Evolutionary conservation across 1,284 basidiomycete genomes (phyloP), one percentile per base, ranked within the genome.

Genomic region (Puccinia hordei): DNA sequence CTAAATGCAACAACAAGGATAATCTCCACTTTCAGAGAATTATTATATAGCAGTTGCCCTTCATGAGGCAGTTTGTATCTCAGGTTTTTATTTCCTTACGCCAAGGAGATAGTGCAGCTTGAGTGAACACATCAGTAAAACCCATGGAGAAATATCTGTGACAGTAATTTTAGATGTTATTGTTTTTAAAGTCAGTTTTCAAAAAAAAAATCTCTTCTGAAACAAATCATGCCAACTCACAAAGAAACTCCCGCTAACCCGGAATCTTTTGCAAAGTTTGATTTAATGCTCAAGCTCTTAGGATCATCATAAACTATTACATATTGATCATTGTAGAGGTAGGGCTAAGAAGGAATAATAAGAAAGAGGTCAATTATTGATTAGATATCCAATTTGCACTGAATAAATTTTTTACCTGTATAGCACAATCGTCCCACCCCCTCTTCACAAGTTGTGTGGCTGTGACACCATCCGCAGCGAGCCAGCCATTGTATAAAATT

Each of bases 231-330:
- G 17, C 30, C 17, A 0, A 61, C 59, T 33, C 59, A 61, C 59
- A 61, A 35, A 5, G 59, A 61, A 9, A 61, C 12, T 10, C 59
- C 59, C 17, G 59, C 59, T 17, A 61, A 19, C 35, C 59, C 59
- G 17, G 9, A 17, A 2, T 6, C 6, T 2, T 17, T 35, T 13
- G 59, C 59, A 30, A 13, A 17, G 12, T 61, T 33, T 1, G 59
- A 61, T 61, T 61, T 61, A 33, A 30, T 61, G 8, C 27, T 30
- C 59, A 61, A 61, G 30, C 59, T 61, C 59, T 3, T 6, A 33
- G 59, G 59, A 61, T 61, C 59, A 61, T 61, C 59, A 35, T 61
- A 61, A 33, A 61, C 59, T 30, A 61, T 13, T 2, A 61, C 2
- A 30, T 61, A 35, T 12, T 61, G 2, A 3, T 30, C 4, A 15